These are phyloP conservation scores for Ophiostoma populinum DNA, from an alignment of 2,329 filamentous ascomycete genomes.

Conservation along the genomic window DNA sequence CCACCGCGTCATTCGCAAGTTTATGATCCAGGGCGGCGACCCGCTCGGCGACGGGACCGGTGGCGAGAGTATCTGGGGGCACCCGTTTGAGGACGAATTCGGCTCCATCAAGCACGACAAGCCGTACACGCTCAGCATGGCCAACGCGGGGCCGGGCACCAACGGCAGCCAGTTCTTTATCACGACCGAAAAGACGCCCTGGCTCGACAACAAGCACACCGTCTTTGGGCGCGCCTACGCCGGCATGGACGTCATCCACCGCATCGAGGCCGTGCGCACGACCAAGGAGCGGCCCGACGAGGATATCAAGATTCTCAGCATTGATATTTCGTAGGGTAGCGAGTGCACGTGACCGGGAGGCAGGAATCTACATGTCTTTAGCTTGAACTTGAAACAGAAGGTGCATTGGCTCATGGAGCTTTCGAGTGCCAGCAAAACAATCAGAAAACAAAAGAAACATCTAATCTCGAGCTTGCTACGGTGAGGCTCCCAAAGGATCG, in stretches of 20 bases:
- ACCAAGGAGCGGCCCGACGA: conserved; percentile 88
- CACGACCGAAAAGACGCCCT: conserved; percentile 90
- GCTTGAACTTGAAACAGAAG: too few relatives aligned
- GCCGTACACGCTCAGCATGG: conserved; percentile 93
- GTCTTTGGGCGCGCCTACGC: conserved; percentile 85
- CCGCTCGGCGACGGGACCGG: conserved; percentile 78
- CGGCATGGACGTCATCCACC: conserved; percentile 85
- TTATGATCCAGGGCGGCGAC: conserved; percentile 89
- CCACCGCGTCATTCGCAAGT: conserved; percentile 91
- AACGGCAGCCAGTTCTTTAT: conserved; percentile 98
- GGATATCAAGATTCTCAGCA: conserved; percentile 93
- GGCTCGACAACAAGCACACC: conserved; percentile 92
- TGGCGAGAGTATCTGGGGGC: conserved; percentile 85
- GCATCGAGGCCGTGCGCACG: conserved; percentile 80
- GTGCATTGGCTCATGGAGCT: too few relatives aligned
- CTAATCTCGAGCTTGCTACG: too few relatives aligned
- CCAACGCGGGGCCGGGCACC: conserved; percentile 86
- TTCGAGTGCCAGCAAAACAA: too few relatives aligned
- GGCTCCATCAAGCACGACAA: conserved; percentile 84
- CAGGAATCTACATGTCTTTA: too few relatives aligned
- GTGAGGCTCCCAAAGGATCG: too few relatives aligned
- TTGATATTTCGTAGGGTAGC: conserved; percentile 42
- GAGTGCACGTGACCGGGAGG: too few relatives aligned
- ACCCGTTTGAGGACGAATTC: conserved; percentile 85
- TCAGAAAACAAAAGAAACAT: too few relatives aligned